Conservation (phyloP, 148 eudicot genomes). For the Cornus controversa region DNA sequence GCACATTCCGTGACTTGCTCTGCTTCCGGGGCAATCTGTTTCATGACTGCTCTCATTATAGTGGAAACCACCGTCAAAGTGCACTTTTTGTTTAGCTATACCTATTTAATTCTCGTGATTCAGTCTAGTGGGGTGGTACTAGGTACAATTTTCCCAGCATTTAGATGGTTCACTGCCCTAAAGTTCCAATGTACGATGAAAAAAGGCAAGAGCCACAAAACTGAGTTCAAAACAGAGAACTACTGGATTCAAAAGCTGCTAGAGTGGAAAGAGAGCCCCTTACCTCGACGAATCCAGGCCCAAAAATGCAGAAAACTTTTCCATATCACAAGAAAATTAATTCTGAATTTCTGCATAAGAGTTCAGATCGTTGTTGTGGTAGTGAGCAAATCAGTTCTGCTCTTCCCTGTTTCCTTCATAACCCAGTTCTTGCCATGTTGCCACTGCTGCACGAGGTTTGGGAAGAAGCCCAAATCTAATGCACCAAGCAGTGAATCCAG, state of each 20-base stretch:
- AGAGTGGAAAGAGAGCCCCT: constrained; percentile 17
- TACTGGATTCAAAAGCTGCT: constrained; percentile 27
- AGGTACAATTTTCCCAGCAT: constrained; percentile 24
- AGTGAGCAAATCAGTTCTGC: constrained; percentile 11
- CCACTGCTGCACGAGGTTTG: neutral
- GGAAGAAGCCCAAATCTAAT: too few species aligned
- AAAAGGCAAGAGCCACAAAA: neutral
- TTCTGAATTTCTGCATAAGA: constrained; percentile 10
- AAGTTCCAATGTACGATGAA: neutral
- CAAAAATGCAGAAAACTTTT: constrained; percentile 2
- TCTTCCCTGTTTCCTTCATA: constrained; percentile 1
- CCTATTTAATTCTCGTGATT: neutral
- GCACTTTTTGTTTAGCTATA: neutral
- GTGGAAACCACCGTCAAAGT: neutral
- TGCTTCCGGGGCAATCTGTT: constrained; percentile 15
- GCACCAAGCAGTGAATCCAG: too few species aligned
- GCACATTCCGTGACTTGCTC: constrained; percentile 23
- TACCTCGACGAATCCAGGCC: constrained; percentile 2
- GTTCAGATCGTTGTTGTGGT: constrained; percentile 17
- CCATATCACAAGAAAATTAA: neutral
- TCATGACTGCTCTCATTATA: constrained; percentile 5
- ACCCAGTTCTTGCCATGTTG: neutral
- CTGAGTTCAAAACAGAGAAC: constrained; percentile 15
- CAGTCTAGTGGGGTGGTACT: constrained; percentile 23
- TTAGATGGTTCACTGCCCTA: constrained; percentile 23